A percentile compares a stretch with the other conserved stretches of the same genome.
phyloP scores from a whole-genome alignment of 2,329 filamentous ascomycete species.

The Ascochyta viciae-villosae region DNA sequence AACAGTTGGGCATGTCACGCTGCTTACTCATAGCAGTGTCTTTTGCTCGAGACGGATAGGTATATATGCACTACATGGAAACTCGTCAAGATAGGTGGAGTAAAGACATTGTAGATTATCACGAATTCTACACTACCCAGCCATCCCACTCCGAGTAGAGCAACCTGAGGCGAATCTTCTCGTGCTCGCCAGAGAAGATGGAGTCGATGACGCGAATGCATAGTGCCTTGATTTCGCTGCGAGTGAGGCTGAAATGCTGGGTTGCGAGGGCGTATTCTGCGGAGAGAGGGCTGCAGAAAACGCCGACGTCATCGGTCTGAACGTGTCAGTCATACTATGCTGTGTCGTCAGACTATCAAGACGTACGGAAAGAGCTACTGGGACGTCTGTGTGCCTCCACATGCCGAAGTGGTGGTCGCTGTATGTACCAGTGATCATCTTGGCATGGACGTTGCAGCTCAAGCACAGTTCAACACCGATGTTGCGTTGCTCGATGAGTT shows the following conservation, averaged over 20 bases:
- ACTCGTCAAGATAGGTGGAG: neutral
- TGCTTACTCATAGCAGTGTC: neutral
- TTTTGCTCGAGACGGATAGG: too few species aligned
- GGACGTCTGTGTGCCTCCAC: slow-evolving; percentile 66
- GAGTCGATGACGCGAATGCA: slow-evolving; percentile 67
- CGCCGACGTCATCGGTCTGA: too few species aligned
- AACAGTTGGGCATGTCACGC: neutral
- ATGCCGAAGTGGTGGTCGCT: slow-evolving; percentile 78
- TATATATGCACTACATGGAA: neutral
- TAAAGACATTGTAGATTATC: neutral
- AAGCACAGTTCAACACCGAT: slow-evolving; percentile 79
- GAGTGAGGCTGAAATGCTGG: slow-evolving; percentile 68
- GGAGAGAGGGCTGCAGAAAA: slow-evolving; percentile 70
- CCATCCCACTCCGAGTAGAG: slow-evolving; percentile 35
- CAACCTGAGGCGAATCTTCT: slow-evolving; percentile 62
- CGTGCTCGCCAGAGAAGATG: slow-evolving; percentile 70
- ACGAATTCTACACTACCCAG: slow-evolving; percentile 8
- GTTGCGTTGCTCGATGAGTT: slow-evolving; percentile 60
- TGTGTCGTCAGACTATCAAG: neutral
- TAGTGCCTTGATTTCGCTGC: slow-evolving; percentile 59
- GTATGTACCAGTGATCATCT: slow-evolving; percentile 71
- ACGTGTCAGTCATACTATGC: slow-evolving; percentile 15
- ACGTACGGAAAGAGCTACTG: slow-evolving; percentile 72
- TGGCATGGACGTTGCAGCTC: slow-evolving; percentile 80
- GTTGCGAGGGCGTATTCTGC: slow-evolving; percentile 79